A percentile compares a stretch with the other conserved stretches of the same genome.
These are phyloP conservation scores for Thraustotheca clavata DNA, from an alignment of 352 stramenopile species.

Conservation along the genomic window DNA sequence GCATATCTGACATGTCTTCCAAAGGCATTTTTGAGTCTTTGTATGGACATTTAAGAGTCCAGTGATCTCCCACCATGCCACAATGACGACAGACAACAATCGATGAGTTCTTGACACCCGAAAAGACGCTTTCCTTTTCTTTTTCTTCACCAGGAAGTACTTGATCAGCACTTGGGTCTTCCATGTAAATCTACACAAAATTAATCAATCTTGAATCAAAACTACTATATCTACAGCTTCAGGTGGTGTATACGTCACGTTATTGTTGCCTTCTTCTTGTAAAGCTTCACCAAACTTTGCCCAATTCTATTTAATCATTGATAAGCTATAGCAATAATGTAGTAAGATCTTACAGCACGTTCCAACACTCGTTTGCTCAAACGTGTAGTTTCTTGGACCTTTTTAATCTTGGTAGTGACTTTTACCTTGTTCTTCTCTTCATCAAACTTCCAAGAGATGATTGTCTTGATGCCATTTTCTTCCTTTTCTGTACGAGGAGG, in stretches of 20 bases:
- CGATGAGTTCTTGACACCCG: slow-evolving; percentile 79
- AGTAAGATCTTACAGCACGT: slow-evolving; percentile 36
- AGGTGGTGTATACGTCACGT: slow-evolving; percentile 82
- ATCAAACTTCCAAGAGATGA: slow-evolving; percentile 87
- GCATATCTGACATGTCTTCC: slow-evolving; percentile 60
- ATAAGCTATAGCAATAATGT: background rate
- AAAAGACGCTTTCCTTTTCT: slow-evolving; percentile 83
- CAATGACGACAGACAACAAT: slow-evolving; percentile 86
- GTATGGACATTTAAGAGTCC: slow-evolving; percentile 88
- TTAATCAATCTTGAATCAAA: background rate
- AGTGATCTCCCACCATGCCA: slow-evolving; percentile 86
- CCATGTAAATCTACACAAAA: slow-evolving; percentile 36
- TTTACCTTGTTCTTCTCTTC: slow-evolving; percentile 85
- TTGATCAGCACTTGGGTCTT: slow-evolving; percentile 83
- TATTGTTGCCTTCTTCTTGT: slow-evolving; percentile 62
- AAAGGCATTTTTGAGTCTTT: slow-evolving; percentile 55
- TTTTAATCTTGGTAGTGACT: slow-evolving; percentile 87
- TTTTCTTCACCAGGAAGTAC: slow-evolving; percentile 82
- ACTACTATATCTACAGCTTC: slow-evolving; percentile 33
- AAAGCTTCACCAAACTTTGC: slow-evolving; percentile 73
- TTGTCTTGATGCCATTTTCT: slow-evolving; percentile 67
- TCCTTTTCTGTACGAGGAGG: slow-evolving; percentile 75
- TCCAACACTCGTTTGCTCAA: slow-evolving; percentile 78
- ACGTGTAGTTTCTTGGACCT: slow-evolving; percentile 70
- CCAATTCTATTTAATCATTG: slow-evolving; percentile 38